Evolutionary conservation across 345 rosid species (phyloP), one percentile per base, ranked within the genome.

Genomic region (Barbarea vulgaris): DNA sequence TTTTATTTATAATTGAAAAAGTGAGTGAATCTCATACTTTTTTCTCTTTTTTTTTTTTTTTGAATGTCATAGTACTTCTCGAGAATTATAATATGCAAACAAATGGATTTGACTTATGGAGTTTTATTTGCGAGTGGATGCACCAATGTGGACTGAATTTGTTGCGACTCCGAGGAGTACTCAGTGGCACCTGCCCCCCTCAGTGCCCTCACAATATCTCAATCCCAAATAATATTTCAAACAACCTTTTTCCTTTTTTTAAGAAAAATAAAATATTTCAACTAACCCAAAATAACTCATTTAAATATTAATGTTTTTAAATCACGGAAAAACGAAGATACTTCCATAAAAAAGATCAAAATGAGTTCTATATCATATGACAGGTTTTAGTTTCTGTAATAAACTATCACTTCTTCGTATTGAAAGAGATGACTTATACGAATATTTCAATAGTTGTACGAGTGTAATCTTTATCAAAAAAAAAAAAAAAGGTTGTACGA

Each of bases 141-240:
- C 44, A 63, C 44, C 42, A 69, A 69, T 70, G 71, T 76, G 52
- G 57, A 46, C 66, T 28, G 17, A 52, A 21, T 33, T 69, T 70
- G 56, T 63, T 61, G 78, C 0, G 65, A 54, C 57, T 69, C 44
- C 79, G 39, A 59, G 56, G 69, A 60, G 15, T 51, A 39, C 69
- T 30, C 22, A 25, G 44, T 67, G 54, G 54, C 19, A 48, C 62
- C 25, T 67, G 62, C 28, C 31, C 12, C 12, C 68, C 22, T 72
- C 18, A 13, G 3, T 8, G 31, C 46, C 70, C 13, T 69, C 56
- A 46, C 52, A 34, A 42, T 69, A 53, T 69, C 64, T 17, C 41
- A 52, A 15, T 60, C 46, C 14, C 31, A 67, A 17, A 63, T 59
- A 34, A 60, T 36, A 24, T 37, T 27, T 3, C n/a, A 58, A 17